Evolutionary conservation across 2,329 filamentous ascomycete genomes (phyloP), one percentile per base, ranked within the genome.

Genomic region (Ophiostoma sp.): DNA sequence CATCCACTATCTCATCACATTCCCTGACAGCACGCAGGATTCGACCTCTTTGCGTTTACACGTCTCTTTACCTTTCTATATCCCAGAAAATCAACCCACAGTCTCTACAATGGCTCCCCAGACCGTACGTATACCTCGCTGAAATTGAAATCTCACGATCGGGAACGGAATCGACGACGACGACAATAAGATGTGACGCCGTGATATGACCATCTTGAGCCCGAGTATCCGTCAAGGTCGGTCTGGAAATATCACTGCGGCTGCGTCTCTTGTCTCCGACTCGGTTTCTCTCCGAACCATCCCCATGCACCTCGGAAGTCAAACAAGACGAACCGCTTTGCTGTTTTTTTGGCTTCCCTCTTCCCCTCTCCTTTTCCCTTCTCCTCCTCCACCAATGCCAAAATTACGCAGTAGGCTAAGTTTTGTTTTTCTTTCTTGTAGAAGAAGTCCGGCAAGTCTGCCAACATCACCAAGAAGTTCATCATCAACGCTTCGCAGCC

Each of bases 401-500:
- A 27, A 27, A 27, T 27, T 27, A 27, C 27, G 87, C 93, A 98
- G 94, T 96, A 97, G 94, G 95, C 93, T 97, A 94, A 86, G 84
- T 81, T 82, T 81, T 81, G 79, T 80, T 67, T 81, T 77, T 77
- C 72, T 72, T 74, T 78, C 77, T 78, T 87, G 77, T 79, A 86
- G 84, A 86, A 86, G 84, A 86, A 92, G 84, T 80, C 84, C 77
- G 82, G 79, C 80, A 88, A 89, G 85, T 78, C 78, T 77, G 79
- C 78, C 79, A 93, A 93, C 88, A 82, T 89, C 78, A 93, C 90
- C 79, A 93, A 93, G 87, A 94, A 93, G 94, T 99, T 92, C 89
- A 89, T 96, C 86, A 98, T 99, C 91, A 96, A 99, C 86, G 94
- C 93, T 82, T 93, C 92, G 78, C 94, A 98, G 85, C 95, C 95